These are phyloP conservation scores for Dissophora globulifera DNA, from an alignment of 192 early-diverging fungal species.

Conservation along the genomic window DNA sequence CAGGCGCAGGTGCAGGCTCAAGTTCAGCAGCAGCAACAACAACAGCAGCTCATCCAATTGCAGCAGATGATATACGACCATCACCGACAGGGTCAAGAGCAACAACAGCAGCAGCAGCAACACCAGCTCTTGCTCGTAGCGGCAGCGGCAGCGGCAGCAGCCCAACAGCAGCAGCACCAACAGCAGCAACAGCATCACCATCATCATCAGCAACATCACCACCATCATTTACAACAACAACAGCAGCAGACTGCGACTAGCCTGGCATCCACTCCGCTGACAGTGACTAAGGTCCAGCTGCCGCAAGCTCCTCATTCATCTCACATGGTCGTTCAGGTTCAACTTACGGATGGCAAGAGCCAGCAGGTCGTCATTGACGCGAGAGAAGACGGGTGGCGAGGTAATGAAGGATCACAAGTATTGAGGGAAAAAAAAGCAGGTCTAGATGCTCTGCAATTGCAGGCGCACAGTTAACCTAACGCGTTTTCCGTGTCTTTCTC, in stretches of 20 bases:
- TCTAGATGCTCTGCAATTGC: no score
- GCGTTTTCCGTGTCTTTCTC: not conserved
- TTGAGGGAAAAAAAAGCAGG: no score
- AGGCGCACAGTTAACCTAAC: no score
- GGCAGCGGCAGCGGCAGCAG: constrained; percentile 21
- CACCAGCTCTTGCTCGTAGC: constrained; percentile 30
- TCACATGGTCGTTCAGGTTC: constrained; percentile 41
- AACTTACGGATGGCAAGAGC: constrained; percentile 36
- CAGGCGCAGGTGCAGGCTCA: constrained; percentile 33
- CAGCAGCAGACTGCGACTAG: constrained; percentile 19
- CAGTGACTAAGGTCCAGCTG: constrained; percentile 31
- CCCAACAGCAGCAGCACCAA: constrained; percentile 53
- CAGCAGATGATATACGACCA: constrained; percentile 59
- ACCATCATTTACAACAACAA: no score
- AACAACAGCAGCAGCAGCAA: constrained; percentile 59
- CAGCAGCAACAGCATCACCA: constrained; percentile 31
- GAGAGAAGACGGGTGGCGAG: constrained; percentile 37
- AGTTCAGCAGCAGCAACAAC: constrained; percentile 43
- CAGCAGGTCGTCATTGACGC: constrained; percentile 40
- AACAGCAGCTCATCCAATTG: constrained; percentile 61
- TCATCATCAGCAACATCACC: constrained; percentile 13
- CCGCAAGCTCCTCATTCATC: constrained; percentile 11
- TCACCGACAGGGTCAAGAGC: constrained; percentile 52
- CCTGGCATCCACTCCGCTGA: constrained; percentile 18
- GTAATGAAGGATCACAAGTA: no score